Conservation (phyloP, 2,329 filamentous ascomycete species). For the Rasamsonia emersonii region DNA sequence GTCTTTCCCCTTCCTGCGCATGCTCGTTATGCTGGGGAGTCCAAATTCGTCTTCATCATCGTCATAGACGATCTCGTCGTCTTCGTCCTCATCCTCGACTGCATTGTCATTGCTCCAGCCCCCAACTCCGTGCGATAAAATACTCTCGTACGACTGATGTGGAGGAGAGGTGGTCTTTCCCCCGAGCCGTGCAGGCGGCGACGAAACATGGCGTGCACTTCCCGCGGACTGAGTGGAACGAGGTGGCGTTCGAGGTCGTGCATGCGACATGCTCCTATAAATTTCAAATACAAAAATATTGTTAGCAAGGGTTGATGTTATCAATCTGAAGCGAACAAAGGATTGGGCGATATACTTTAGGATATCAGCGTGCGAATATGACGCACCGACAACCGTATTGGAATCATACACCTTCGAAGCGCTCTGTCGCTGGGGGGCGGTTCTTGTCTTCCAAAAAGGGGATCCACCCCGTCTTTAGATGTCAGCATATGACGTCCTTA, state of each 20-base stretch:
- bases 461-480: constrained; percentile 61
- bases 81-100: constrained; percentile 55
- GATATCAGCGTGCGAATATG: constrained; percentile 94
- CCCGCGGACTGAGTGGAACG: constrained; percentile 47
- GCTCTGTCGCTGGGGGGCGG: constrained; percentile 46
- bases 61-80: constrained; percentile 68
- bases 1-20: constrained; percentile 61
- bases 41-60: constrained; percentile 95
- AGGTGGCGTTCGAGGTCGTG: constrained; percentile 67
- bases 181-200: constrained; percentile 39
- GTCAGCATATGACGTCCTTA: constrained; percentile 16
- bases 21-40: constrained; percentile 81
- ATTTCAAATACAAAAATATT: constrained; percentile 12
- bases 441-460: constrained; percentile 71
- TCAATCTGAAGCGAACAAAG: too few relatives aligned
- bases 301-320: too few relatives aligned
- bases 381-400: constrained; percentile 77
- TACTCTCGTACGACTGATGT: constrained; percentile 68
- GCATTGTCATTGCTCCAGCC: constrained; percentile 70
- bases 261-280: constrained; percentile 31
- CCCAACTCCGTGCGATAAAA: constrained; percentile 71
- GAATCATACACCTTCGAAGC: constrained; percentile 52
- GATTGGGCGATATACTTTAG: constrained; percentile 79
- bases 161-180: constrained; percentile 41
- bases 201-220: constrained; percentile 46